Base-by-base conservation (phyloP, 2,329 filamentous ascomycete species). In the Arthrobotrys musiformis region DNA sequence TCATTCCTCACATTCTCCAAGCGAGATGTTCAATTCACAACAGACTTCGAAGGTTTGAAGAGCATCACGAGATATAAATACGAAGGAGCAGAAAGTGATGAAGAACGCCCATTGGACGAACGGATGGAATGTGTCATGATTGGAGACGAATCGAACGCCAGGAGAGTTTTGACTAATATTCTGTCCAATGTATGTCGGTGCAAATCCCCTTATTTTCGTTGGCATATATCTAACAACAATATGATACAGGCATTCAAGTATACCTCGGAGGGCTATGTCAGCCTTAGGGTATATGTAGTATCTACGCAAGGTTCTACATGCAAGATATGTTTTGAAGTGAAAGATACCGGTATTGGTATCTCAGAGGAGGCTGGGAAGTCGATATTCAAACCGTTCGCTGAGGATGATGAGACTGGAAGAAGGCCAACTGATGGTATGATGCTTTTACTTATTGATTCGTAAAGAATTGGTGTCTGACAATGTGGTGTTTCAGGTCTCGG, bases 301-400 rank as follows among this genome's bases (percentile, higher is more conserved):
- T 48, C 28, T 8, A 72, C 54, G 62, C 54, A 79, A 30, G 70
- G 50, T 35, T 52, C 58, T 11, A 63, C 48, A 19, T 74, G 66
- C 52, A 70, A 54, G 56, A 74, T 76, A 26, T 76, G 58, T 28
- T 79, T 64, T 30, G 52, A 67, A 40, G 9, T 75, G 37, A 76
- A 81, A 76, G 80, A 81, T 68, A 81, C 80, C 33, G 80, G 79
- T 42, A 74, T 79, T 13, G 80, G 80, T 33, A 80, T 81, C 9
- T 77, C 80, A 11, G 66, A 80, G 19, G 76, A 80, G 48, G 48
- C 79, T 33, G 69, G 42, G n/a, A 76, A 76, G 26, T 70, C 69
- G 22, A 62, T 80, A 9, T 80, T 81, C 37, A 73, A 75, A 26
- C 79, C 80, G 1, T 79, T 80, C 13, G 52, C 70, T 2, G 76